Percentiles rank a stretch among this genome's conserved stretches.
These are phyloP conservation scores for Massarina eburnea DNA, from an alignment of 2,329 filamentous ascomycete genomes.

Conservation along the genomic window DNA sequence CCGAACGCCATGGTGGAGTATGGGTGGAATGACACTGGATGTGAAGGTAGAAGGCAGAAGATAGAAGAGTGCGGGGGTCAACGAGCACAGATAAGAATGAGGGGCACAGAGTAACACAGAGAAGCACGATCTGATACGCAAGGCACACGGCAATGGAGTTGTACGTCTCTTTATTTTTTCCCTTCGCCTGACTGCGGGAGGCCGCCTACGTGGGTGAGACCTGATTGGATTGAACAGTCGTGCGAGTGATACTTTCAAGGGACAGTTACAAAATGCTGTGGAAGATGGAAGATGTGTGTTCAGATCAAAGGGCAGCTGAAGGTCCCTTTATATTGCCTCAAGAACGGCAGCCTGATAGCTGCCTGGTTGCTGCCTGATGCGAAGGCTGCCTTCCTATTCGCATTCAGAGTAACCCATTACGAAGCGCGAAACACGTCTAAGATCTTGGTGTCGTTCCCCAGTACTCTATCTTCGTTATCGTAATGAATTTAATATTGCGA, in stretches of 20 bases:
- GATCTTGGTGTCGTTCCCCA: too few species aligned
- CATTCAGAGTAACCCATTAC: too few species aligned
- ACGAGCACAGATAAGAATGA: background rate
- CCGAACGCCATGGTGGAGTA: constrained; percentile 3
- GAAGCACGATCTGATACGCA: background rate
- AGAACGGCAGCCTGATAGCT: background rate
- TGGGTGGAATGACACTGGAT: too few species aligned
- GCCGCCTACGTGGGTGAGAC: constrained; percentile 4
- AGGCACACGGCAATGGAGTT: background rate
- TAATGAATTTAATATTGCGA: too few species aligned
- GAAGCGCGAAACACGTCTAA: too few species aligned
- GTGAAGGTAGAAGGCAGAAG: too few species aligned
- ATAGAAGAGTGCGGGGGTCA: background rate
- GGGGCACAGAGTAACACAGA: background rate
- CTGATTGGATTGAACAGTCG: background rate
- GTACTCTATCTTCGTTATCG: too few species aligned
- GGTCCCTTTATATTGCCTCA: background rate
- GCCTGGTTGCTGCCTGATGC: background rate
- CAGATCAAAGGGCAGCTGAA: background rate
- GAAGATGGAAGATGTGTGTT: background rate
- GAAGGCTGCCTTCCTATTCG: too few species aligned
- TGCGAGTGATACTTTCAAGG: background rate
- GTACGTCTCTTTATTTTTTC: constrained; percentile 10
- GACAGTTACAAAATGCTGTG: background rate
- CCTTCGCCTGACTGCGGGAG: constrained; percentile 7